A percentile compares a stretch with the other conserved stretches of the same genome.
Evolutionary conservation across 2,329 filamentous ascomycete genomes (phyloP).

Genomic region (Alternaria panax): DNA sequence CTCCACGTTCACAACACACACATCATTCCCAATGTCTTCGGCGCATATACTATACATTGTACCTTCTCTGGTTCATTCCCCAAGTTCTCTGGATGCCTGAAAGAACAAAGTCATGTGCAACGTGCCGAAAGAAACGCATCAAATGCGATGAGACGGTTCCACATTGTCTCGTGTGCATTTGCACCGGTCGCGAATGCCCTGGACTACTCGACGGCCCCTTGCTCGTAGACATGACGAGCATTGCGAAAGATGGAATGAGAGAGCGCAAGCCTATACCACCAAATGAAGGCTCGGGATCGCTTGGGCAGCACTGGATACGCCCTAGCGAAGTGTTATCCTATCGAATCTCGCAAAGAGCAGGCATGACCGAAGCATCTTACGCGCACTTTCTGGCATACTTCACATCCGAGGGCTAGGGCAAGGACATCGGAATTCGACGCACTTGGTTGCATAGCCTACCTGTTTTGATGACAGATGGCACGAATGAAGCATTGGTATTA

Average conservation of each 20-base stretch:
- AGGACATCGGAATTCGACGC: constrained; percentile 30
- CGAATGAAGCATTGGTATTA: constrained; percentile 31
- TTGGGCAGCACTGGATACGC: not conserved
- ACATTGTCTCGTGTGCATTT: constrained; percentile 38
- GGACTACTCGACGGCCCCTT: constrained; percentile 37
- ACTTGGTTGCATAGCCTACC: constrained; percentile 44
- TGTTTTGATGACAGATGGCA: constrained; percentile 29
- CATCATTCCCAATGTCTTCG: no score
- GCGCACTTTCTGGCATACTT: constrained; percentile 18
- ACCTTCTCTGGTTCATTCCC: no score
- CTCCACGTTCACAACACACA: no score
- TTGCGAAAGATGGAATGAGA: constrained; percentile 24
- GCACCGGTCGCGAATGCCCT: constrained; percentile 26
- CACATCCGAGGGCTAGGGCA: constrained; percentile 32
- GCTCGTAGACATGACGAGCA: constrained; percentile 41
- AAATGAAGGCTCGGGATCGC: not conserved
- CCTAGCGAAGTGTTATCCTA: not conserved
- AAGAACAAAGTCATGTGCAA: constrained; percentile 36
- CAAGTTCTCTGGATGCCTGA: constrained; percentile 26
- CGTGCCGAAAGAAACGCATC: constrained; percentile 44
- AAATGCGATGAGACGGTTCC: constrained; percentile 44
- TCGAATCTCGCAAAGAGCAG: constrained; percentile 23
- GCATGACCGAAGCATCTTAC: not conserved
- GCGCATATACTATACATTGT: not conserved
- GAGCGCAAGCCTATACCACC: constrained; percentile 8